These are phyloP conservation scores for Acanthamoeba culbertsoni DNA, from an alignment of 208 protist genomes.

Conservation along the genomic window DNA sequence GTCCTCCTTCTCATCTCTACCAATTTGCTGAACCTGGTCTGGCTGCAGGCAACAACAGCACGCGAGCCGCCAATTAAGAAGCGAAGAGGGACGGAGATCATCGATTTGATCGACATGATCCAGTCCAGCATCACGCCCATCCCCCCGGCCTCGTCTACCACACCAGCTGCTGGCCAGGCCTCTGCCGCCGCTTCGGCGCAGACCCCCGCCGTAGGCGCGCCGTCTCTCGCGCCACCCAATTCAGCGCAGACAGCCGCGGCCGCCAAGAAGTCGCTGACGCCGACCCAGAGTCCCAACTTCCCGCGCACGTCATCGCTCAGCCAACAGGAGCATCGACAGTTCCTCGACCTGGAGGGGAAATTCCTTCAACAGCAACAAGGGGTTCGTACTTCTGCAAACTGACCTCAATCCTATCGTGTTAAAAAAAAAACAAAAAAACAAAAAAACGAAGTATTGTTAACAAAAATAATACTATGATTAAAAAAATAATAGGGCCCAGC, in stretches of 20 bases:
- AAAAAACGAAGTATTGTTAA: too few species aligned
- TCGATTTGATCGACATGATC: conserved; percentile 37
- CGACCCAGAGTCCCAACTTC: background rate
- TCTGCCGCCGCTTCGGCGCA: background rate
- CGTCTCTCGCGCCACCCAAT: background rate
- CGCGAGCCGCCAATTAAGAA: background rate
- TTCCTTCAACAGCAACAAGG: conserved; percentile 9
- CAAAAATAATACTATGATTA: background rate
- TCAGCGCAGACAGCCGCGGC: background rate
- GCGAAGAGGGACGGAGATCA: background rate
- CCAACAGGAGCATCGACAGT: background rate
- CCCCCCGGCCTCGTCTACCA: background rate
- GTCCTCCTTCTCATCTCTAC: background rate
- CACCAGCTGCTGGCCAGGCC: background rate
- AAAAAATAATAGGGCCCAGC: background rate
- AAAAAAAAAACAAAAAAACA: too few species aligned
- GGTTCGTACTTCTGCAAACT: background rate
- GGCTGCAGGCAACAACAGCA: too few species aligned
- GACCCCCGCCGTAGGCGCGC: background rate
- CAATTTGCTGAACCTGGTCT: background rate
- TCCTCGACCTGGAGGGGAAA: background rate
- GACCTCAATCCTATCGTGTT: background rate
- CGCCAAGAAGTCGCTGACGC: background rate
- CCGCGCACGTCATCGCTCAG: conserved; percentile 14
- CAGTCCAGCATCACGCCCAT: conserved; percentile 45